phyloP scores from a whole-genome alignment of 805 yeast genomes.

The Candida tibetensis region DNA sequence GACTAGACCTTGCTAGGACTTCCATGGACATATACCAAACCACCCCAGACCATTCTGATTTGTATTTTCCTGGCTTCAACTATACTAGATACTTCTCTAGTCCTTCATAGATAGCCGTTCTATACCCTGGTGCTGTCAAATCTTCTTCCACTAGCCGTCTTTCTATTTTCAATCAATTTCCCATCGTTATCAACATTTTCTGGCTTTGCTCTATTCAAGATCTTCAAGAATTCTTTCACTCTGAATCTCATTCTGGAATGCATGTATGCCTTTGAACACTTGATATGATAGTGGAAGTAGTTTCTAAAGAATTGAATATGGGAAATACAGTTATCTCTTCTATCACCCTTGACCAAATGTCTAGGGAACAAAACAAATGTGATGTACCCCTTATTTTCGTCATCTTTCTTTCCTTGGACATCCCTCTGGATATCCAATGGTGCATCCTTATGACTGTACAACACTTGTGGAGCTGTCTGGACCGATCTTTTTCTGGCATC shows the following conservation, averaged over 20 bases:
- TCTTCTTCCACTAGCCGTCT: conserved; percentile 72
- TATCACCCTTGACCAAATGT: conserved; percentile 59
- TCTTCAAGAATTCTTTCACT: conserved; percentile 90
- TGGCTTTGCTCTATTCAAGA: conserved; percentile 94
- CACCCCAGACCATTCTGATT: no score
- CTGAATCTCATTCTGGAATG: conserved; percentile 98
- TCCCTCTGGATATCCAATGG: conserved; percentile 66
- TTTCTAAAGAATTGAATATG: conserved; percentile 92
- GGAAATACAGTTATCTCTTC: conserved; percentile 82
- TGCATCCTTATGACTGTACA: conserved; percentile 86
- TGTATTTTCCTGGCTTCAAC: no score
- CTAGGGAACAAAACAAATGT: conserved; percentile 79
- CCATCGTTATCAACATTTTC: conserved; percentile 78
- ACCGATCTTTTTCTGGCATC: conserved; percentile 94
- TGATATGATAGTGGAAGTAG: conserved; percentile 97
- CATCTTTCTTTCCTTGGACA: conserved; percentile 43
- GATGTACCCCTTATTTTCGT: conserved; percentile 50
- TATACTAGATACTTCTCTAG: no score
- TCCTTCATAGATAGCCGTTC: no score
- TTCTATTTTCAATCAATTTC: conserved; percentile 45
- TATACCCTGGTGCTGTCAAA: no score
- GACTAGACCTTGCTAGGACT: no score
- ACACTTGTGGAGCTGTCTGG: conserved; percentile 97
- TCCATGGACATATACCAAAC: no score
- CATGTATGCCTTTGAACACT: conserved; percentile 96